Evolutionary conservation across 495 filamentous ascomycete genomes (phyloP).

Genomic region (Aspergillus affinis): DNA sequence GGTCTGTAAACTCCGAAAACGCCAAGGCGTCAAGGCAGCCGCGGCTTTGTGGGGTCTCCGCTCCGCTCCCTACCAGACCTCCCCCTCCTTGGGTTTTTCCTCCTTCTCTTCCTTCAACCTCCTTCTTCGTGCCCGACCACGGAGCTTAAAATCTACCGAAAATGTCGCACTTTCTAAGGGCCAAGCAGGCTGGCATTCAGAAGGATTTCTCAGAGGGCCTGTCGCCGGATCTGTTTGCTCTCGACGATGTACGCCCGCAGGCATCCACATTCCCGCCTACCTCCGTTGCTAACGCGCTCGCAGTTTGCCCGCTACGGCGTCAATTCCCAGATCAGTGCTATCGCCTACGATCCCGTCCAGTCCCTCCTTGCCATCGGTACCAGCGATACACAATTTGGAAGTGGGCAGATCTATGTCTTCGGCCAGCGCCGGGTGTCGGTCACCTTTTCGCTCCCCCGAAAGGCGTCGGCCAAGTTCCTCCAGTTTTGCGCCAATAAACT

Average conservation of each 20-base stretch:
- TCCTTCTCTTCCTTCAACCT: slow-evolving; percentile 17
- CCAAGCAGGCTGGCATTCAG: slow-evolving; percentile 90
- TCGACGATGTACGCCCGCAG: slow-evolving; percentile 69
- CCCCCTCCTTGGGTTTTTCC: slow-evolving; percentile 22
- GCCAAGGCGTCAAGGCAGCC: background rate
- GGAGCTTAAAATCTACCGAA: slow-evolving; percentile 5
- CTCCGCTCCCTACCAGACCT: slow-evolving; percentile 30
- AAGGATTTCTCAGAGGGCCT: slow-evolving; percentile 84
- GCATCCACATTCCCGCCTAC: slow-evolving; percentile 9
- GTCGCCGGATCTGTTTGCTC: slow-evolving; percentile 67
- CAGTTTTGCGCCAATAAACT: slow-evolving; percentile 78
- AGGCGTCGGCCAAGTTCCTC: slow-evolving; percentile 67
- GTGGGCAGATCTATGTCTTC: slow-evolving; percentile 85
- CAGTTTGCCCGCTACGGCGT: slow-evolving; percentile 81
- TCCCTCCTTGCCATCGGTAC: slow-evolving; percentile 94
- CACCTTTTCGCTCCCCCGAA: slow-evolving; percentile 60
- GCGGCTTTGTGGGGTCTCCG: slow-evolving; percentile 18
- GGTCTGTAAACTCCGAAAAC: too few species aligned
- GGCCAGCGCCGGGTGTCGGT: slow-evolving; percentile 79
- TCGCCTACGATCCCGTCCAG: slow-evolving; percentile 91
- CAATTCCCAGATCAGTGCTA: slow-evolving; percentile 76
- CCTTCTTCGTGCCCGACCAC: background rate
- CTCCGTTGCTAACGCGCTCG: slow-evolving; percentile 4
- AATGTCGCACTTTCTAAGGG: slow-evolving; percentile 85
- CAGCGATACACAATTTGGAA: slow-evolving; percentile 72